Base-by-base conservation (phyloP, 2,329 filamentous ascomycete species). In the Metarhizium guizhouense region DNA sequence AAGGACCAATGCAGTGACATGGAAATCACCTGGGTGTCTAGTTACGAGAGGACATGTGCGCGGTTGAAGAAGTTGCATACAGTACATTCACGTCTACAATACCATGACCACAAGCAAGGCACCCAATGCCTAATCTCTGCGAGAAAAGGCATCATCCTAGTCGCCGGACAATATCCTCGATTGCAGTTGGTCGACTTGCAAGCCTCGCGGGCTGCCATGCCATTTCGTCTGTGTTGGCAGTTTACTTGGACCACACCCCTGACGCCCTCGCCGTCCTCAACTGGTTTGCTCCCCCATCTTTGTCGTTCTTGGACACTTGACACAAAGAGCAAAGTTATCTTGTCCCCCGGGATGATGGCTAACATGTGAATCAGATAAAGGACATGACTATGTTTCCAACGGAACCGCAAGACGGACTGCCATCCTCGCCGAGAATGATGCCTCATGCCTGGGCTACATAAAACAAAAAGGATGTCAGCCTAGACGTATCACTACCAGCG, bases 211-310 rank as follows among this genome's bases (percentile, higher is more conserved):
- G 49, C 11, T 20, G 50, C 50, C 49, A 36, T 36, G 34, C 34
- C 34, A 36, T 36, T 36, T 40, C 14, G 38, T 40, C 49, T 34
- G 43, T 16, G 54, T 49, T 56, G 50, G 54, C 54, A 53, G 43
- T 40, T 34, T 11, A 40, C 38, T 40, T 40, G 8, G 38, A 40
- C 38, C 38, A 40, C 38, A 16, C 38, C 38, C 38, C 38, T 14
- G 38, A 40, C 38, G 38, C 38, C 38, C 38, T 40, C 11, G 38
- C 38, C 38, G 6, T 45, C 10, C 42, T 45, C 42, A 45, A 25
- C 42, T 20, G n/a, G 7, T 45, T 45, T 45, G 32, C 32, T 34
- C 7, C 7, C 25, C 25, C 25, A 25, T 25, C 25, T 25, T 25
- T 25, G 25, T 4, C 25, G 25, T 25, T 25, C 32, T 34, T 34